These are phyloP conservation scores for Amylostereum chailletii DNA, from an alignment of 1,284 basidiomycete species.

Conservation along the genomic window DNA sequence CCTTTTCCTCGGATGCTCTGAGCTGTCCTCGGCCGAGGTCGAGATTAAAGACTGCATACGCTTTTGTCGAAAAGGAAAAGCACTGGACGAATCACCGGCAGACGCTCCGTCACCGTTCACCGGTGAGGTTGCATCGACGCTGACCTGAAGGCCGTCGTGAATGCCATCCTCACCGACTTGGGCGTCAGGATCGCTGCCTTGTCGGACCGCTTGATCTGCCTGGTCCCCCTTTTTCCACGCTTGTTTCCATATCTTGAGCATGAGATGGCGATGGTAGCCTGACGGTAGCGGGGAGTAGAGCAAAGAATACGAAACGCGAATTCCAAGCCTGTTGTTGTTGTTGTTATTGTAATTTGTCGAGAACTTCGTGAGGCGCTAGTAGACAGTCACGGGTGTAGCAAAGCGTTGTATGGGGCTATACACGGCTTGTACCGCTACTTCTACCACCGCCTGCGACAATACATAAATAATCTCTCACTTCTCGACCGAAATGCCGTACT, in stretches of 20 bases:
- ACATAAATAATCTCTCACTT: not conserved
- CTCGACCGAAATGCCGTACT: not conserved
- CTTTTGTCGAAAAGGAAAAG: slow-evolving; percentile 1
- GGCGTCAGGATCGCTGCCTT: slow-evolving; percentile 19
- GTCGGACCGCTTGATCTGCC: slow-evolving; percentile 4
- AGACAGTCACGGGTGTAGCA: too few relatives aligned
- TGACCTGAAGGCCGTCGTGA: slow-evolving; percentile 19
- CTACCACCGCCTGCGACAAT: too few relatives aligned
- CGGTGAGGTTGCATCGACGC: slow-evolving; percentile 23
- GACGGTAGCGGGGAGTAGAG: not conserved
- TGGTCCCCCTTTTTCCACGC: slow-evolving; percentile 33
- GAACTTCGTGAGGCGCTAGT: too few relatives aligned
- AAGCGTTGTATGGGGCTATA: too few relatives aligned
- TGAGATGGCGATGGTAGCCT: slow-evolving; percentile 14
- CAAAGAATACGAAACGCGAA: too few relatives aligned
- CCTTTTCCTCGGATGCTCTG: too few relatives aligned
- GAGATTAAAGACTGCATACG: not conserved
- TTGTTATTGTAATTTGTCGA: too few relatives aligned
- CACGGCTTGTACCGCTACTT: too few relatives aligned
- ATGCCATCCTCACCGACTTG: slow-evolving; percentile 23
- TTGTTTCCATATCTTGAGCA: slow-evolving; percentile 49
- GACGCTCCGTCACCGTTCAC: slow-evolving; percentile 15
- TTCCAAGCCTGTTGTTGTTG: too few relatives aligned
- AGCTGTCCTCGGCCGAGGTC: too few relatives aligned
- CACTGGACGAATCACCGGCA: slow-evolving; percentile 13